Evolutionary conservation across 371 early-diverging fungal species (phyloP).

Genomic region (Actinomortierella wolfii): DNA sequence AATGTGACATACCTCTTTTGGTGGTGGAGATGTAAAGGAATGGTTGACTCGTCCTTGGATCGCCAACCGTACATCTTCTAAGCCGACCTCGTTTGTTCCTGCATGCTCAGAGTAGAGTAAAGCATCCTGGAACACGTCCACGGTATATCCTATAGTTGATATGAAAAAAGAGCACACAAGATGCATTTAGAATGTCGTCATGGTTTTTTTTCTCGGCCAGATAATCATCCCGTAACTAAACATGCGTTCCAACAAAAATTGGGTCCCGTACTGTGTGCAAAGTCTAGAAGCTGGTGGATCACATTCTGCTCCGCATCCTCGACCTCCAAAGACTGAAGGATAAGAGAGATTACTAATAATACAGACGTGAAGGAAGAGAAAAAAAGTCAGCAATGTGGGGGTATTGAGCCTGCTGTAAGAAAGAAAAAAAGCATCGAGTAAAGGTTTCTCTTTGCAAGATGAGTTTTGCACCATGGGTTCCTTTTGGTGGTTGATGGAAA

Average conservation of each 20-base stretch:
- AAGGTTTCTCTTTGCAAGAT: neutral
- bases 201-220: no score
- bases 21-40: constrained; percentile 89
- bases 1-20: constrained; percentile 73
- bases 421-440: no score
- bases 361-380: neutral
- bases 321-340: constrained; percentile 91
- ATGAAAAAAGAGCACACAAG: neutral
- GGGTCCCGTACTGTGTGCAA: constrained; percentile 67
- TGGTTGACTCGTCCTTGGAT: constrained; percentile 90
- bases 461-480: no score
- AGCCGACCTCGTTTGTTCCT: constrained; percentile 77
- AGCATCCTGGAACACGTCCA: constrained; percentile 95
- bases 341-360: constrained; percentile 78
- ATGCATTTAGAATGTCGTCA: neutral
- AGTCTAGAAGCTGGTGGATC: constrained; percentile 95
- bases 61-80: constrained; percentile 93
- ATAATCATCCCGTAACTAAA: no score
- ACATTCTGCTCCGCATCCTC: constrained; percentile 98
- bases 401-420: neutral
- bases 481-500: neutral
- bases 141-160: constrained; percentile 78
- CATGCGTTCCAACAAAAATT: no score
- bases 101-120: constrained; percentile 95
- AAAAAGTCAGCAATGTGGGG: neutral